phyloP scores from a whole-genome alignment of 2,329 filamentous ascomycete species.

The Arthrobotrys iridis region DNA sequence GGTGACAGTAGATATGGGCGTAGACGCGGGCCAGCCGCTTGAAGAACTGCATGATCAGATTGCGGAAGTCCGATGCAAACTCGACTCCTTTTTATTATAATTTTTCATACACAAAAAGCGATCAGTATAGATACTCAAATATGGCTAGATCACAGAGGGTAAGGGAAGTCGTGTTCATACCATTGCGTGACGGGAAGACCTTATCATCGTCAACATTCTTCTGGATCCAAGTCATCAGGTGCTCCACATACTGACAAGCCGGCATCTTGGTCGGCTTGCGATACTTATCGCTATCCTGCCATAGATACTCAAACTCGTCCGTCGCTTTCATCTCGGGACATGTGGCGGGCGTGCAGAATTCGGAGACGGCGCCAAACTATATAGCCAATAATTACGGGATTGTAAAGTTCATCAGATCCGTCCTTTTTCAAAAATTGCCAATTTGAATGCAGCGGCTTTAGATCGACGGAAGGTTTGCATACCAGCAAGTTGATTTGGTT shows the following conservation, averaged over 20 bases:
- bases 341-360: slow-evolving; percentile 96
- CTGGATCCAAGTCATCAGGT: slow-evolving; percentile 97
- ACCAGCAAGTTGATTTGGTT: slow-evolving; percentile 96
- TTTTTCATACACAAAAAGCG: background rate
- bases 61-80: slow-evolving; percentile 91
- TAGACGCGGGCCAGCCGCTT: slow-evolving; percentile 99
- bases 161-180: slow-evolving; percentile 64
- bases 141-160: background rate
- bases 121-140: background rate
- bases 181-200: slow-evolving; percentile 93
- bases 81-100: slow-evolving; percentile 74
- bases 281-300: slow-evolving; percentile 94
- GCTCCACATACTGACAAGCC: slow-evolving; percentile 95
- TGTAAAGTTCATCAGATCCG: background rate
- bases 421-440: no score
- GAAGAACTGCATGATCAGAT: slow-evolving; percentile 92
- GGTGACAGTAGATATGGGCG: slow-evolving; percentile 99
- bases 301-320: slow-evolving; percentile 99
- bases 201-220: slow-evolving; percentile 93
- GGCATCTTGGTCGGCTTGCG: slow-evolving; percentile 98
- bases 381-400: background rate
- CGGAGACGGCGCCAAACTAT: slow-evolving; percentile 91
- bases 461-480: background rate
- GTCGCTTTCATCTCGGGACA: slow-evolving; percentile 99
- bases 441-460: no score